phyloP scores from a whole-genome alignment of 2,329 filamentous ascomycete genomes.

The Apiospora phragmitis region DNA sequence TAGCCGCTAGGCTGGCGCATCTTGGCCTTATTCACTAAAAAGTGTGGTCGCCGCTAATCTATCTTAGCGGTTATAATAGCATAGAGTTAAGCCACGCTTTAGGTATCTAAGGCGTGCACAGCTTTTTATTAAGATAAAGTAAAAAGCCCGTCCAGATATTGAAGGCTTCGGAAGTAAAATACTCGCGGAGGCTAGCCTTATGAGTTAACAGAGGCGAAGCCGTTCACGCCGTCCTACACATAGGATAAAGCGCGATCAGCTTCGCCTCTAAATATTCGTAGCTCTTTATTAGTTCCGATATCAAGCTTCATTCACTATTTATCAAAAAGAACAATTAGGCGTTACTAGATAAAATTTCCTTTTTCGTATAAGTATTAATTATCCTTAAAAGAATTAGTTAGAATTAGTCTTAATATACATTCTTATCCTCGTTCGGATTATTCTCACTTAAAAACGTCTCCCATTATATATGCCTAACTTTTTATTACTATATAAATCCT shows the following conservation, averaged over 20 bases:
- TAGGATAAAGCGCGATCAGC: not conserved
- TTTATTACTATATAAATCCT: not conserved
- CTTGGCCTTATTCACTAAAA: too few relatives aligned
- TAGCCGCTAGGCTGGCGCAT: too few relatives aligned
- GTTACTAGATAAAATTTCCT: not conserved
- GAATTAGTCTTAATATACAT: not conserved
- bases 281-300: not conserved
- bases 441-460: not conserved
- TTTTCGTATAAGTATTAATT: not conserved
- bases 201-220: not conserved
- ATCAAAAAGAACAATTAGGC: not conserved
- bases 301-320: not conserved
- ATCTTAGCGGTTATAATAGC: constrained; percentile 51
- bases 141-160: not conserved
- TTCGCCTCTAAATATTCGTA: not conserved
- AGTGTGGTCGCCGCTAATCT: too few relatives aligned
- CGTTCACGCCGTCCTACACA: not conserved
- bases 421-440: not conserved
- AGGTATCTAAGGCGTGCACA: not conserved
- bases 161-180: not conserved
- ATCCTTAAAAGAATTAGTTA: not conserved
- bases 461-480: not conserved
- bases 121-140: not conserved
- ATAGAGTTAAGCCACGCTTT: constrained; percentile 20
- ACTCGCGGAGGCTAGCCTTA: not conserved